Percentiles rank a stretch among this genome's conserved stretches.
Conservation (phyloP, 78 protist genomes). For the Dictyostelium brefeldianum region DNA sequence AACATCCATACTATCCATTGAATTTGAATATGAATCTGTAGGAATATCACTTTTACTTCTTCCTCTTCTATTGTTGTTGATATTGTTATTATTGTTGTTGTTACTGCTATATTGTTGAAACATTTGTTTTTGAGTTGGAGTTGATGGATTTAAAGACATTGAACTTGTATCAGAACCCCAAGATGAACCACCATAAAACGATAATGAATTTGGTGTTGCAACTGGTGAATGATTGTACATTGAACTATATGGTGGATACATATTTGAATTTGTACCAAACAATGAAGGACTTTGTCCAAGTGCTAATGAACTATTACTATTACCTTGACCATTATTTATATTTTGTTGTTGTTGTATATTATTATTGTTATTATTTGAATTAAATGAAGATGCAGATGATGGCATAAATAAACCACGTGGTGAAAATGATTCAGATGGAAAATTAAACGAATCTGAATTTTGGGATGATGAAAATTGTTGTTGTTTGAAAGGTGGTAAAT, state of each 20-base stretch:
- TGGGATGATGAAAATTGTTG: background rate
- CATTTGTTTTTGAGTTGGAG: constrained; percentile 22
- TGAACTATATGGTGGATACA: constrained; percentile 44
- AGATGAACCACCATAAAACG: constrained; percentile 46
- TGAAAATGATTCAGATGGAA: constrained; percentile 67
- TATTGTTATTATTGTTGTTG: background rate
- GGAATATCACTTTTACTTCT: constrained; percentile 55
- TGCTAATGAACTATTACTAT: constrained; percentile 9
- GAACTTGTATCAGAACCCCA: constrained; percentile 18
- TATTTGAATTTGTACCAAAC: constrained; percentile 42
- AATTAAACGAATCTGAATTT: background rate
- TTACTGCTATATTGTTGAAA: background rate
- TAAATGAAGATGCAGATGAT: background rate
- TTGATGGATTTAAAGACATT: constrained; percentile 2
- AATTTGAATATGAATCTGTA: background rate
- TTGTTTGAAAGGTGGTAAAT: constrained; percentile 25
- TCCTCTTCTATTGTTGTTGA: background rate
- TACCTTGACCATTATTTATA: background rate
- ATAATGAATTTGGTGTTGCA: constrained; percentile 3
- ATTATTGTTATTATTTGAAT: too few relatives aligned
- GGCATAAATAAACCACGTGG: constrained; percentile 15
- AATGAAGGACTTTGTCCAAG: constrained; percentile 74
- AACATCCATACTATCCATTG: constrained; percentile 17
- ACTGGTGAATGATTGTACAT: background rate
- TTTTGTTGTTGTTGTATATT: constrained; percentile 16